These are phyloP conservation scores for Botrytis galanthina DNA, from an alignment of 2,329 filamentous ascomycete species.

Conservation along the genomic window DNA sequence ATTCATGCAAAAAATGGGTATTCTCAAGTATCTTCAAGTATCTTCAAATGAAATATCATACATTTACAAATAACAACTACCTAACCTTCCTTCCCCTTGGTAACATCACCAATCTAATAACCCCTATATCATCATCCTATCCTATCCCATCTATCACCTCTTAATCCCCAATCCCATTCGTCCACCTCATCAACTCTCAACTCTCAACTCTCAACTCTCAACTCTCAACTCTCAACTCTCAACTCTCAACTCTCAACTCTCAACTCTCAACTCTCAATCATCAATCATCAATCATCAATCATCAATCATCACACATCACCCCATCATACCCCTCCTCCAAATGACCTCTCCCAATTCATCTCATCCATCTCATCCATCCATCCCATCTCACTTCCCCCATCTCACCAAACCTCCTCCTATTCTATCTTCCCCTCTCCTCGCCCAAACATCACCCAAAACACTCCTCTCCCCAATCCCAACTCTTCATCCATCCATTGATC, in stretches of 20 bases:
- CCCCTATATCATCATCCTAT: neutral
- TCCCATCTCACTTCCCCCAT: too few relatives aligned
- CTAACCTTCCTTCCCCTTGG: neutral
- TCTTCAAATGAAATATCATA: neutral
- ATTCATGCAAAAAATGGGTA: neutral
- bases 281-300: too few relatives aligned
- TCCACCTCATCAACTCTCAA: neutral
- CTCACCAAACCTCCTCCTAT: neutral
- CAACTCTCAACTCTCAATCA: too few relatives aligned
- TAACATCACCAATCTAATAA: neutral
- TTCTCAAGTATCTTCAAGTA: too few relatives aligned
- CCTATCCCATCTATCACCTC: neutral
- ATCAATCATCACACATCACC: neutral
- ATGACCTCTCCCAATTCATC: neutral
- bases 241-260: too few relatives aligned
- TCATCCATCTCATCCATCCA: neutral
- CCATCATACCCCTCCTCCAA: neutral
- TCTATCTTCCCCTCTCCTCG: neutral
- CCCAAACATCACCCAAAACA: too few relatives aligned
- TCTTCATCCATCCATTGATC: too few relatives aligned
- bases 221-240: too few relatives aligned
- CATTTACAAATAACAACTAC: neutral
- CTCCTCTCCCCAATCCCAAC: neutral
- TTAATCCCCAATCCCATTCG: neutral
- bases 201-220: too few relatives aligned